Evolutionary conservation across 495 filamentous ascomycete species (phyloP), one percentile per base, ranked within the genome.

Genomic region (Trichoderma reesei): DNA sequence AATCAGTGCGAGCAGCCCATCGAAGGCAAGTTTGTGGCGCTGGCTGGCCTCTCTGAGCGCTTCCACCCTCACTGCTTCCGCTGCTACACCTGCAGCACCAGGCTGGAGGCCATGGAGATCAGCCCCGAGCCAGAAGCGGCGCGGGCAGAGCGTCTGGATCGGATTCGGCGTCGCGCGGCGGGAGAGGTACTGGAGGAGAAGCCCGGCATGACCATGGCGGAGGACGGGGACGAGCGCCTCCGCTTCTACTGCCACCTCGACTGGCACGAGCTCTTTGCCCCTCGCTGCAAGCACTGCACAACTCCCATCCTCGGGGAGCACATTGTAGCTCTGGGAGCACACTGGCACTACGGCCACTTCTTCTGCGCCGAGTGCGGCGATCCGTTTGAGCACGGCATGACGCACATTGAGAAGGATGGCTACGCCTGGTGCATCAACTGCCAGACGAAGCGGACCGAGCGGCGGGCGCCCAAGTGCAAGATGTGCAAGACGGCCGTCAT

Each of bases 301-400:
- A 99, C 94, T 34, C 94, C 94, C n/a, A 99, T 99, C 69, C 89
- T 98, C 72, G 90, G 91, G 48, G 93, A 98, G 77, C 89, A 97
- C 46, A 85, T 96, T 13, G 86, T 98, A 44, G 94, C 94, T 3
- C 89, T 94, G 68, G 94, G 95, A 20, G 86, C 88, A 20, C 90
- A 96, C 75, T 99, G 91, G 91, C 94, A 99, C 75, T 89, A 90
- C 67, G 94, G 94, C 1, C 94, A 99, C 78, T 99, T 99, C 80
- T 99, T 98, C 83, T 99, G 94, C 72, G 95, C 95, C 37, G 90
- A 99, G 81, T 99, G 94, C 76, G 94, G 94, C 66, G 94, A 99
- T 82, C 91, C 92, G 18, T 97, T 97, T 73, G 88, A 88, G 71
- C 78, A 81, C 16, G 79, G 83, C 44, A 92, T 86, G 62, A 91